Evolutionary conservation across 1,284 basidiomycete genomes (phyloP), one percentile per base, ranked within the genome.

Genomic region (Trametes pubescens): DNA sequence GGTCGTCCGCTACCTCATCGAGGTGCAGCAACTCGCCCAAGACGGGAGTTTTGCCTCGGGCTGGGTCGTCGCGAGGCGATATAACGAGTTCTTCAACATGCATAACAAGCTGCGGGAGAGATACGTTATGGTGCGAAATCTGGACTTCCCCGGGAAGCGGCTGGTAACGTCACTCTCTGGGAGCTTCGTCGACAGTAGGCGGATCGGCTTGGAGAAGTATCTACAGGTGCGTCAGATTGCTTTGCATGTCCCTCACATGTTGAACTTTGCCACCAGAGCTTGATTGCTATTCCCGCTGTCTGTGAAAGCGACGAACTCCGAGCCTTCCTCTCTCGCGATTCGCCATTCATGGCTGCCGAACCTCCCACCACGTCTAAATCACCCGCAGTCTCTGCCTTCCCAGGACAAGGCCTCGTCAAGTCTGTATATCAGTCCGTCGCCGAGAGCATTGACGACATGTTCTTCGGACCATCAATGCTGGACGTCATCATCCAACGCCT

Each of bases 21-120:
- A 98, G 75, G 88, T 99, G 1, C 91, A 93, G 72, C 95, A 97
- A 72, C 81, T 94, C 26, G 88, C 85, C n/a, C 76, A 79, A 0
- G 92, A 95, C 72, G 93, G 90, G 4, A 86, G 84, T 52, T 88
- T 90, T 72, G 80, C 87, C 1, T 91, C 91, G 1, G 93, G 93
- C 2, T 99, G 97, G 97, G 90, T 95, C 29, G 91, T 98, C 2
- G 90, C 94, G 5, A 82, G 96, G 67, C 82, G 97, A 65, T 99
- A 98, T 76, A 98, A 95, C 75, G 96, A 99, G 75, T 99, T 99
- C 76, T 86, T 92, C 71, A 88, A 86, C 57, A 89, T 98, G 83
- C 94, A 98, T 74, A 91, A 89, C 69, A 88, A 89, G 62, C 78
- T 99, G 52, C 87, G 88, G 62, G 94, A 96, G 57, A 85, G 86